These are phyloP conservation scores for Populus alba DNA, from an alignment of 345 rosid genomes.

Conservation along the genomic window DNA sequence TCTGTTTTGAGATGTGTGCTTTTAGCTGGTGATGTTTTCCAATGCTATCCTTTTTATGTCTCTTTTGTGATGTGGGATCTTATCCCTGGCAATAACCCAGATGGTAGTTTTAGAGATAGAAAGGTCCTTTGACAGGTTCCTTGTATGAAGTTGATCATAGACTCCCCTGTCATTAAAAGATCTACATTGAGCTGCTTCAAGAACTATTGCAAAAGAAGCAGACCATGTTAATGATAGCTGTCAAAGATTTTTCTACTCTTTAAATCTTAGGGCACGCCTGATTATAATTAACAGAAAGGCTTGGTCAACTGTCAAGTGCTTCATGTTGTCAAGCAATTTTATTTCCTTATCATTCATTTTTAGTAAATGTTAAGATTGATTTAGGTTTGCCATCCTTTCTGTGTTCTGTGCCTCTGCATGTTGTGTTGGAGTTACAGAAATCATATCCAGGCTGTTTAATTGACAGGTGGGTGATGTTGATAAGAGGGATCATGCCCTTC, in stretches of 20 bases:
- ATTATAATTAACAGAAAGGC: neutral
- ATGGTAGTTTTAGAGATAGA: neutral
- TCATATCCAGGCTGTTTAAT: neutral
- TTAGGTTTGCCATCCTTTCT: neutral
- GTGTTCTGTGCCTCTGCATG: neutral
- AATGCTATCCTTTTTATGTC: too few relatives aligned
- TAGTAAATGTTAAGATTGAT: neutral
- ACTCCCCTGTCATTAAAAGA: neutral
- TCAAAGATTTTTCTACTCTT: neutral
- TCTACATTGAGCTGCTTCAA: neutral
- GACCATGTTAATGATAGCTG: neutral
- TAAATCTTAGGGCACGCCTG: neutral
- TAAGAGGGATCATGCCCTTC: constrained; percentile 10
- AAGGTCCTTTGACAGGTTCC: neutral
- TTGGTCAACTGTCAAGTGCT: neutral
- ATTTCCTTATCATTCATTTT: neutral
- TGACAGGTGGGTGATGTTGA: constrained; percentile 31
- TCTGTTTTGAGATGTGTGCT: too few relatives aligned
- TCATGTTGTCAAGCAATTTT: neutral
- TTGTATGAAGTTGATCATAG: neutral
- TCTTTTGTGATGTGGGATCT: neutral
- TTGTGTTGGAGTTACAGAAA: neutral
- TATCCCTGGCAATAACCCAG: too few relatives aligned
- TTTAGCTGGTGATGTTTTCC: too few relatives aligned
- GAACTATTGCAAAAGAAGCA: neutral